Percentiles rank a stretch among this genome's conserved stretches.
Evolutionary conservation across 179 eudicot genomes (phyloP).

Genomic region (Heliamphora pulchella): DNA sequence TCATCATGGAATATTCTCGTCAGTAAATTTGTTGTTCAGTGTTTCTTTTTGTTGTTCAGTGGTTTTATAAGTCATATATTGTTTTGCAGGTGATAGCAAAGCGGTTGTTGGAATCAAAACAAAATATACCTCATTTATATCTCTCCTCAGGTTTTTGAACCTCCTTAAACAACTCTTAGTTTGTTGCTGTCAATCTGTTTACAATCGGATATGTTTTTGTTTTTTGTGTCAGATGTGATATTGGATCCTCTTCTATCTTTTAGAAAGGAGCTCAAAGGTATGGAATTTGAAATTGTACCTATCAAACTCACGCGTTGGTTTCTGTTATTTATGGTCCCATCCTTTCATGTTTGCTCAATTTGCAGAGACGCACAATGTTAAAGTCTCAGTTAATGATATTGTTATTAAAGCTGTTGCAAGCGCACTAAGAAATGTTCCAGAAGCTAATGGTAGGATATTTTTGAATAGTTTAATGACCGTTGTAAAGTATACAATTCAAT

Average conservation of each 20-base stretch:
- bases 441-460: constrained; percentile 72
- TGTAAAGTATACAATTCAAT: neutral
- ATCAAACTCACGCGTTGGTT: neutral
- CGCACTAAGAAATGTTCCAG: constrained; percentile 81
- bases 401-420: constrained; percentile 95
- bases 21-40: neutral
- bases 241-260: constrained; percentile 82
- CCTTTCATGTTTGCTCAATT: constrained; percentile 12
- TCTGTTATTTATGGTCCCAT: neutral
- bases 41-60: neutral
- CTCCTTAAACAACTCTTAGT: constrained; percentile 4
- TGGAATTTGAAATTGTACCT: neutral
- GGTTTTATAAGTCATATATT: neutral
- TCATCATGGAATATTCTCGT: neutral
- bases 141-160: constrained; percentile 58
- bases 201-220: constrained; percentile 18
- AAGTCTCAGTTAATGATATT: constrained; percentile 97
- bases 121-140: constrained; percentile 79
- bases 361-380: constrained; percentile 72
- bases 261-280: constrained; percentile 91
- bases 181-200: neutral
- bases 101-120: constrained; percentile 91
- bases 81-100: constrained; percentile 76
- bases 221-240: constrained; percentile 61
- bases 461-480: neutral